Base-by-base conservation (phyloP, 2,329 filamentous ascomycete species). In the Aspergillus texensis region DNA sequence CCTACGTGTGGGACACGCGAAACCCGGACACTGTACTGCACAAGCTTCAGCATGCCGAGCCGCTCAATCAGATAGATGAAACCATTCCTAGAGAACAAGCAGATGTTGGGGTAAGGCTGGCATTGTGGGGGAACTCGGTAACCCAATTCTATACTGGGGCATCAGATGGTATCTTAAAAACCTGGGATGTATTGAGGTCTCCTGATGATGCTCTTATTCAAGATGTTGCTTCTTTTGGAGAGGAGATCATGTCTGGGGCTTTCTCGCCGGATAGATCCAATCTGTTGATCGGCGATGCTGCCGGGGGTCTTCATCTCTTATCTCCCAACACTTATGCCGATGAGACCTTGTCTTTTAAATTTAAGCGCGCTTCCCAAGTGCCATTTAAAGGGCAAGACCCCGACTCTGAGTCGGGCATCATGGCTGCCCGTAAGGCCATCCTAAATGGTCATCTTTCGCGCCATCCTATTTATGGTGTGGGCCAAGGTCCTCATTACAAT, bases 1-100 rank as follows among this genome's bases (percentile, higher is more conserved):
- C 85, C 0, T 89, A 88, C 71, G 78, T 89, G 6, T 89, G 86
- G 86, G 87, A 89, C 70, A 72, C 79, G 32, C 84, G 87, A 1
- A 75, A 75, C 16, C 77, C 79, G 0, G 75, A 81, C 41, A 65
- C 72, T 19, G 76, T 83, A 11, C 70, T 89, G 0, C 84, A 85
- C 62, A 73, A 71, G 10, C 75, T 89, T 2, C 66, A 68, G 1
- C 87, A 89, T 67, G 85, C 82, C 0, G 68, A 73, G 0, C 82
- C 86, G 0, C 68, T 87, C 1, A 81, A 81, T 62, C 81, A 85
- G 4, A 73, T 86, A 6, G 68, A 76, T 58, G 70, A 75, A 28
- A 68, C 68, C 9, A 60, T 75, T 36, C 65, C 72, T 19, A 79
- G 80, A 24, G 87, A 88, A 66, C 67, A 81, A 19, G 79, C 79